These are phyloP conservation scores for Colletotrichum sp. DNA, from an alignment of 2,329 filamentous ascomycete species.

Conservation along the genomic window DNA sequence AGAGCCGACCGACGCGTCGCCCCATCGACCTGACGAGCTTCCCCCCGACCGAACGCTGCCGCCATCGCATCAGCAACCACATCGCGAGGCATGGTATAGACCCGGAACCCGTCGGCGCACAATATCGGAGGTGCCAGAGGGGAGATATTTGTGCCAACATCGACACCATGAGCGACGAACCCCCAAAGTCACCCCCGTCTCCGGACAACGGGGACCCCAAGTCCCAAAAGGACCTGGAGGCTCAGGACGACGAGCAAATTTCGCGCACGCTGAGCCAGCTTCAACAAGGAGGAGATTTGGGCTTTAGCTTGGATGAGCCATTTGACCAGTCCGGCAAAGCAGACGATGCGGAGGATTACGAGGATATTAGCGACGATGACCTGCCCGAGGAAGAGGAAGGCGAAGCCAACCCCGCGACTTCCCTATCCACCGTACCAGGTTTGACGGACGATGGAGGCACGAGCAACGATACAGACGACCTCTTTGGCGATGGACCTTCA, in stretches of 20 bases:
- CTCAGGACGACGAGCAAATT: conserved; percentile 54
- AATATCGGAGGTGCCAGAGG: conserved; percentile 18
- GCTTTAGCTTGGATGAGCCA: conserved; percentile 49
- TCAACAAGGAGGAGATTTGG: conserved; percentile 42
- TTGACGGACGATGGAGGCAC: conserved; percentile 65
- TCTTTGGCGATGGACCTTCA: conserved; percentile 68
- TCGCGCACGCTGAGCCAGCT: conserved; percentile 48
- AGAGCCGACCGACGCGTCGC: conserved; percentile 19
- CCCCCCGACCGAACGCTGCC: background rate
- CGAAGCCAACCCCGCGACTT: conserved; percentile 48
- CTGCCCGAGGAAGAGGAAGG: conserved; percentile 79
- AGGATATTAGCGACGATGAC: conserved; percentile 91
- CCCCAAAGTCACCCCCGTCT: conserved; percentile 23
- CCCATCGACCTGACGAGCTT: conserved; percentile 18
- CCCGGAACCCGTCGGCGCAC: conserved; percentile 5
- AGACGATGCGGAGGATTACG: conserved; percentile 89
- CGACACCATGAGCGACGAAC: conserved; percentile 17
- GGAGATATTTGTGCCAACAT: conserved; percentile 8
- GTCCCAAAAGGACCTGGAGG: conserved; percentile 50
- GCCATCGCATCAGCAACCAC: conserved; percentile 7
- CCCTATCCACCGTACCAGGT: conserved; percentile 53
- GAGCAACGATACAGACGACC: conserved; percentile 67
- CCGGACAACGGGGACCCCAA: conserved; percentile 45
- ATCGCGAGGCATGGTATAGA: conserved; percentile 19
- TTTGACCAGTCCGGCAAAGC: conserved; percentile 80